phyloP scores from a whole-genome alignment of 2,329 filamentous ascomycete genomes.

The Sphaerulina populicola region DNA sequence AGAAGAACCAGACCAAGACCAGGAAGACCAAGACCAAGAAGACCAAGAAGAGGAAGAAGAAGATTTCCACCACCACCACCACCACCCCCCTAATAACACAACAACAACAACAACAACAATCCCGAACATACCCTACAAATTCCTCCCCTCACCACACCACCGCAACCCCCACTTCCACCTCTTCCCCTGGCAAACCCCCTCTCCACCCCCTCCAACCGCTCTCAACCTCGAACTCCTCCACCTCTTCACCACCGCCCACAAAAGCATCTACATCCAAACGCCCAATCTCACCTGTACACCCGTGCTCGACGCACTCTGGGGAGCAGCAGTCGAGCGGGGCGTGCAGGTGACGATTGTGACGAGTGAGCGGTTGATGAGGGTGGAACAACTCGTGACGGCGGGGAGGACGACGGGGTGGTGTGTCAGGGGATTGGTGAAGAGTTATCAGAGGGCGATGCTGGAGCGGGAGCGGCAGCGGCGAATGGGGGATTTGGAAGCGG shows the following conservation, averaged over 20 bases:
- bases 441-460: slow-evolving; percentile 38
- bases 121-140: slow-evolving; percentile 43
- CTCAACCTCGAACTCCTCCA: slow-evolving; percentile 43
- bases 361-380: slow-evolving; percentile 37
- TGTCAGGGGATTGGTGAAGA: slow-evolving; percentile 50
- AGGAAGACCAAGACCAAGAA: no score
- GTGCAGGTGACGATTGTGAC: slow-evolving; percentile 50
- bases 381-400: slow-evolving; percentile 73
- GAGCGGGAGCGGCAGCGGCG: background rate
- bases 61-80: no score
- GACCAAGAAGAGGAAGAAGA: no score
- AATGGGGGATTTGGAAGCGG: no score
- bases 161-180: slow-evolving; percentile 57
- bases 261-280: slow-evolving; percentile 60
- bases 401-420: slow-evolving; percentile 64
- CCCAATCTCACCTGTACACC: slow-evolving; percentile 66
- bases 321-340: slow-evolving; percentile 52
- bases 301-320: slow-evolving; percentile 53
- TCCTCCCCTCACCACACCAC: slow-evolving; percentile 68
- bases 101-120: background rate
- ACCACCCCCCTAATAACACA: background rate
- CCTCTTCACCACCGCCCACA: slow-evolving; percentile 37
- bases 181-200: slow-evolving; percentile 45
- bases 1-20: no score
- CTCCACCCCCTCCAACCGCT: slow-evolving; percentile 53